These are phyloP conservation scores for Rutstroemia sydowiana DNA, from an alignment of 2,329 filamentous ascomycete genomes.

Conservation along the genomic window DNA sequence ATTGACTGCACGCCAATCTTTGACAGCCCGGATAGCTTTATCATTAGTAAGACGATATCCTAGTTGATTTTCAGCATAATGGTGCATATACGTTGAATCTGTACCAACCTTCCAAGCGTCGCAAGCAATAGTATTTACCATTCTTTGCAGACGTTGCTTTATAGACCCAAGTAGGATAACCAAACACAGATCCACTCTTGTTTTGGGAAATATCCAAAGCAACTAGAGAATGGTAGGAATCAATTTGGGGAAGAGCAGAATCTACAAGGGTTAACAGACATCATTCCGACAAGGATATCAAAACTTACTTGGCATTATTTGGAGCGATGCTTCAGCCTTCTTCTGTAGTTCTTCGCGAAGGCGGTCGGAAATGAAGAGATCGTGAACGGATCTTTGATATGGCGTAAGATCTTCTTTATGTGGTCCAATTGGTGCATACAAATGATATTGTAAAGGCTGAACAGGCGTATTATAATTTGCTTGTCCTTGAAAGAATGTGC, in stretches of 20 bases:
- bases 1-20: slow-evolving; percentile 80
- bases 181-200: slow-evolving; percentile 72
- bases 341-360: slow-evolving; percentile 82
- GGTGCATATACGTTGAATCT: background rate
- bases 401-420: slow-evolving; percentile 71
- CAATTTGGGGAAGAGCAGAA: slow-evolving; percentile 44
- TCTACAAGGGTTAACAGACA: slow-evolving; percentile 33
- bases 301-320: slow-evolving; percentile 68
- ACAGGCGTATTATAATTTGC: slow-evolving; percentile 44
- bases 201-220: slow-evolving; percentile 77
- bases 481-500: slow-evolving; percentile 60
- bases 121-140: slow-evolving; percentile 78
- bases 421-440: slow-evolving; percentile 84
- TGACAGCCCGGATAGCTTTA: slow-evolving; percentile 76
- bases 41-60: slow-evolving; percentile 85
- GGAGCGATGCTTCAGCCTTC: slow-evolving; percentile 76
- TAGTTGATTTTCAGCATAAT: slow-evolving; percentile 26
- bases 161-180: slow-evolving; percentile 89
- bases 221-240: slow-evolving; percentile 88
- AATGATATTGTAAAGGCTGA: slow-evolving; percentile 76
- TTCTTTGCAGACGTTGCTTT: slow-evolving; percentile 87
- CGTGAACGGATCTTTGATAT: slow-evolving; percentile 80
- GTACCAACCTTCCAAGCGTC: slow-evolving; percentile 67
- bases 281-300: background rate
- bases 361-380: slow-evolving; percentile 86